Percentiles rank a stretch among this genome's conserved stretches.
Conservation (phyloP, 2,329 filamentous ascomycete species). For the Balansia obtecta region DNA sequence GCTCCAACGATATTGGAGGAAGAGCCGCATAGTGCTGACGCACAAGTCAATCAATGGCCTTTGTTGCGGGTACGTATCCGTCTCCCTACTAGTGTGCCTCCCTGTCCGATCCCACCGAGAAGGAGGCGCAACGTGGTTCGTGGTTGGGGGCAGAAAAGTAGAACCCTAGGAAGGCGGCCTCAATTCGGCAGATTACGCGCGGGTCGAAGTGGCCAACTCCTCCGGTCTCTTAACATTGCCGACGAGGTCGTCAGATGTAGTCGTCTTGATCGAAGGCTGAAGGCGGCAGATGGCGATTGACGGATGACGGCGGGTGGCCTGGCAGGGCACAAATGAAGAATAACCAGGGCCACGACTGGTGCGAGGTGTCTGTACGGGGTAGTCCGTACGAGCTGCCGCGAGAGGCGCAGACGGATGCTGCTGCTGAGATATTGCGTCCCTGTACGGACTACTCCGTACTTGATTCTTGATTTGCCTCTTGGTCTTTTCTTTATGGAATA, state of each 20-base stretch:
- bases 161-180: not conserved
- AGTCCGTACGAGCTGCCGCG: no score
- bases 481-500: not conserved
- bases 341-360: no score
- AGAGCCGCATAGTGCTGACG: not conserved
- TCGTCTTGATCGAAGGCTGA: not conserved
- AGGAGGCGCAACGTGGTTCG: not conserved
- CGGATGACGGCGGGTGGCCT: not conserved
- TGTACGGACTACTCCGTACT: no score
- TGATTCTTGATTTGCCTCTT: not conserved
- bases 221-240: not conserved
- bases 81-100: not conserved
- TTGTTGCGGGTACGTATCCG: not conserved
- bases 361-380: no score
- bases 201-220: not conserved
- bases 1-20: not conserved
- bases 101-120: not conserved
- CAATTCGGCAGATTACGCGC: not conserved
- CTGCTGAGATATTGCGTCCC: no score
- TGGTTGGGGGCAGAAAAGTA: not conserved
- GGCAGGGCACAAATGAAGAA: no score
- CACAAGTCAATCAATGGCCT: not conserved
- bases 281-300: not conserved
- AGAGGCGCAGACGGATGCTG: no score
- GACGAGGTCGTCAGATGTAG: not conserved